Evolutionary conservation across 495 filamentous ascomycete genomes (phyloP).

Genomic region (Arthonia radiata): DNA sequence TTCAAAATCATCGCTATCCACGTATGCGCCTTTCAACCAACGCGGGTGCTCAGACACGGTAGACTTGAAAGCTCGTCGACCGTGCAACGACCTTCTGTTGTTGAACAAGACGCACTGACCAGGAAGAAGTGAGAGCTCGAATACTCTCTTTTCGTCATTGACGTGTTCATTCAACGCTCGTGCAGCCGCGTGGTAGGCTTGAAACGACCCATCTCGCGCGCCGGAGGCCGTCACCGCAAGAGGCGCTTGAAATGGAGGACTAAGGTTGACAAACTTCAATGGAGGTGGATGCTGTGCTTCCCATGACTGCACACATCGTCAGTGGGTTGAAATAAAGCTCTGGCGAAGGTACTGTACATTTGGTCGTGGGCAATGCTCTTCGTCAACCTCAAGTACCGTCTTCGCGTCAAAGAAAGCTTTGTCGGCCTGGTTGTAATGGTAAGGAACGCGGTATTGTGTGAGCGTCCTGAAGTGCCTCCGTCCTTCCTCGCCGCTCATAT

Average conservation of each 20-base stretch:
- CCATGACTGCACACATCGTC: too few relatives aligned
- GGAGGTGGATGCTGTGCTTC: conserved; percentile 7
- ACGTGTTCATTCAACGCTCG: conserved; percentile 20
- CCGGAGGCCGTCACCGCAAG: conserved; percentile 2
- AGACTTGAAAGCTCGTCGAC: conserved; percentile 45
- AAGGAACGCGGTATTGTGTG: conserved; percentile 20
- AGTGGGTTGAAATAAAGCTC: too few relatives aligned
- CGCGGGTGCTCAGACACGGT: conserved; percentile 26
- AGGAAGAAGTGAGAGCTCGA: conserved; percentile 44
- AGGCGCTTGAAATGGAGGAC: conserved; percentile 10
- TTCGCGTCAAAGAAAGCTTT: conserved; percentile 31
- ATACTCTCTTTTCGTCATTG: conserved; percentile 24
- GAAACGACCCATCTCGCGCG: too few relatives aligned
- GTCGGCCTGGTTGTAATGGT: conserved; percentile 45
- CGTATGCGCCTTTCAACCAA: conserved; percentile 70
- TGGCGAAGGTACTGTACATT: too few relatives aligned
- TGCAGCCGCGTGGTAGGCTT: conserved; percentile 14
- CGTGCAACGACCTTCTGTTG: conserved; percentile 59
- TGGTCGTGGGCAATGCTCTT: background rate
- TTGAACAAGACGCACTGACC: conserved; percentile 76
- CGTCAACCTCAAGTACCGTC: conserved; percentile 25
- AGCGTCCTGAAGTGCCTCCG: conserved; percentile 21
- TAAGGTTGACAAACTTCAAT: conserved; percentile 6
- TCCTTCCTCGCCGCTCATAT: conserved; percentile 2
- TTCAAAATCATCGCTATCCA: conserved; percentile 41